Base-by-base conservation (phyloP, 352 stramenopile species). In the Globisporangium heterothallicum region DNA sequence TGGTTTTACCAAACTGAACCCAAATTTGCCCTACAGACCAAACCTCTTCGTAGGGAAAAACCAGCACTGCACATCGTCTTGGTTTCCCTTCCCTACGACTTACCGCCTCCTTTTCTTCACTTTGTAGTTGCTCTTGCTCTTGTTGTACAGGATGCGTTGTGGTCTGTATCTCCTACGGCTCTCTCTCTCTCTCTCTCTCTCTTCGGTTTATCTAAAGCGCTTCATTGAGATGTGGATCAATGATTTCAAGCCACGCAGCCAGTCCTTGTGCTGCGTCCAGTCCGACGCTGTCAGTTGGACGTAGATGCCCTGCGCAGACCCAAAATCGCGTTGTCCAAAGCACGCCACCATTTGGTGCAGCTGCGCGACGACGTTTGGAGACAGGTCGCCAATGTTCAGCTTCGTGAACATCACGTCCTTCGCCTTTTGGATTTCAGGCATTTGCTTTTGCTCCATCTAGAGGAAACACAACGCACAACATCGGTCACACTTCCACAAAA, bases 221-320 rank as follows among this genome's bases (percentile, higher is more conserved):
- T 94, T 94, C 68, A 90, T 86, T 44, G 79, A 92, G 50, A 99
- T 94, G 64, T 98, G 92, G 64, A 98, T 90, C 59, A 98, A 77
- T 63, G 90, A 94, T 67, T 99, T 99, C 67, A 98, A 78, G 13
- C 94, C 94, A 65, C 97, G 97, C 56, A 98, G 84, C 94, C 94
- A 99, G 81, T 98, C 96, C 75, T 98, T 98, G 82, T 99, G 94
- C 53, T 95, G 86, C 58, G 86, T 80, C 96, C 96, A 99, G 52
- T 97, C 88, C 47, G 83, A 94, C 46, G 84, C 94, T 24, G 96
- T 96, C 22, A 98, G 70, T 32, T 67, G 74, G 49, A 94, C 95
- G 59, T 98, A 86, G 45, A 98, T 88, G 34, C 73, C 58, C 52
- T 91, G 79, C 47, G 84, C 84, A 18, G 65, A 77, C 36, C 59